These are phyloP conservation scores for Fusarium cyanostomum DNA, from an alignment of 2,329 filamentous ascomycete genomes.

Conservation along the genomic window DNA sequence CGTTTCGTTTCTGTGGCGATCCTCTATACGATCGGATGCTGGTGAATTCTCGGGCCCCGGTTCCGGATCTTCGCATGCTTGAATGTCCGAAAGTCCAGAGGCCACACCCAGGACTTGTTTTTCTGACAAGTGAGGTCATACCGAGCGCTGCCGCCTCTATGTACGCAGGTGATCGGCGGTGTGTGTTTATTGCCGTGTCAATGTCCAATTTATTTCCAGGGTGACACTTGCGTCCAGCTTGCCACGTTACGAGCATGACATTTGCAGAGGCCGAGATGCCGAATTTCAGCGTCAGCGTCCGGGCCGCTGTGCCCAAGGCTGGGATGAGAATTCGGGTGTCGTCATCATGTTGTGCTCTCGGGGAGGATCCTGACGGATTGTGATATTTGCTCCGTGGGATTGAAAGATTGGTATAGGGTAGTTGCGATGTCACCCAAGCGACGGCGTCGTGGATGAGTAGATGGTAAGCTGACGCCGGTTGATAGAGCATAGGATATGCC, in stretches of 20 bases:
- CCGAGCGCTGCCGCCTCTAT: neutral
- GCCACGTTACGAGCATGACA: conserved; percentile 6
- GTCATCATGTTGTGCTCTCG: conserved; percentile 11
- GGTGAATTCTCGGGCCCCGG: conserved; percentile 15
- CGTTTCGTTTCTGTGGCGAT: conserved; percentile 23
- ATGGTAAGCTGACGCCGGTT: too few relatives aligned
- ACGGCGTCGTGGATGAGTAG: too few relatives aligned
- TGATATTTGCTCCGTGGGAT: neutral
- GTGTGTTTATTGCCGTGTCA: neutral
- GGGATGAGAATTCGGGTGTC: conserved; percentile 5
- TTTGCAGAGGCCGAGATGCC: conserved; percentile 6
- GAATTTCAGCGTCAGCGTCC: conserved; percentile 14
- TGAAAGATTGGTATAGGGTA: conserved; percentile 17
- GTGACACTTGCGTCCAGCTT: neutral
- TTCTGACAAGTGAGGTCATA: neutral
- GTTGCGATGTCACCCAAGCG: neutral
- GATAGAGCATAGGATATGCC: too few relatives aligned
- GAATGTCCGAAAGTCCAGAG: conserved; percentile 23
- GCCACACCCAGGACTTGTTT: neutral
- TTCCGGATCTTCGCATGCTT: conserved; percentile 15
- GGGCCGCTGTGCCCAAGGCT: conserved; percentile 7
- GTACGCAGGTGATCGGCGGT: neutral
- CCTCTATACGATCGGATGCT: neutral
- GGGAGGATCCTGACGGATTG: neutral
- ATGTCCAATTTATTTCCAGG: neutral